Evolutionary conservation across 2,329 filamentous ascomycete genomes (phyloP).

Genomic region (Colletotrichum phormii): DNA sequence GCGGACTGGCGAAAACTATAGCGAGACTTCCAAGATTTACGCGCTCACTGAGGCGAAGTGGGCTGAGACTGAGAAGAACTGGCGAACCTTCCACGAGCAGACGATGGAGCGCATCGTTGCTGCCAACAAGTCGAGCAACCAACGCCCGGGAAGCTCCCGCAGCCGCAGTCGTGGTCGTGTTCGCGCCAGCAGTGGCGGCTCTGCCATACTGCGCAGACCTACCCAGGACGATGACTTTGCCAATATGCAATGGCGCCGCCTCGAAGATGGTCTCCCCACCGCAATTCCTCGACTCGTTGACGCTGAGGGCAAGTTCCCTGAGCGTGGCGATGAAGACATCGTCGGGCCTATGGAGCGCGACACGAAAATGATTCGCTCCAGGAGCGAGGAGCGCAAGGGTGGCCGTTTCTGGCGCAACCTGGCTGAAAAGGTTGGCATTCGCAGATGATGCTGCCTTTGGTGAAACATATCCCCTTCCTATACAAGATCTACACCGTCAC

Average conservation of each 20-base stretch:
- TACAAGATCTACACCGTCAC: background rate
- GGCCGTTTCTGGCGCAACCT: constrained; percentile 62
- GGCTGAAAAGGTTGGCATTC: constrained; percentile 56
- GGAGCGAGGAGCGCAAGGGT: constrained; percentile 57
- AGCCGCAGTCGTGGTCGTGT: constrained; percentile 54
- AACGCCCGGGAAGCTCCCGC: constrained; percentile 44
- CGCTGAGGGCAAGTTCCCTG: constrained; percentile 86
- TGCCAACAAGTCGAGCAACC: constrained; percentile 47
- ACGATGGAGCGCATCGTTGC: constrained; percentile 66
- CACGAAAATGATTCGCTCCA: constrained; percentile 61
- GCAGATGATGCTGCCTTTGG: constrained; percentile 22
- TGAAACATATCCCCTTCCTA: background rate
- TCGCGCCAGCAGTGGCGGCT: constrained; percentile 55
- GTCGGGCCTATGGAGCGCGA: constrained; percentile 88
- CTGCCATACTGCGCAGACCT: constrained; percentile 46
- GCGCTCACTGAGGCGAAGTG: constrained; percentile 89
- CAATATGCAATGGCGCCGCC: constrained; percentile 55
- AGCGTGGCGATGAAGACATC: constrained; percentile 90
- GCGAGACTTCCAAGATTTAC: constrained; percentile 89
- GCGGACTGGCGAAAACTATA: constrained; percentile 90
- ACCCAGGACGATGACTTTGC: constrained; percentile 53
- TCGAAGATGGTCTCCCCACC: constrained; percentile 69
- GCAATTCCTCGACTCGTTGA: constrained; percentile 77
- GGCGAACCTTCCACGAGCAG: constrained; percentile 77
- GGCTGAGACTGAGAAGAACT: constrained; percentile 80